phyloP scores from a whole-genome alignment of 805 yeast species.

The Diddensiella santjacobensis region DNA sequence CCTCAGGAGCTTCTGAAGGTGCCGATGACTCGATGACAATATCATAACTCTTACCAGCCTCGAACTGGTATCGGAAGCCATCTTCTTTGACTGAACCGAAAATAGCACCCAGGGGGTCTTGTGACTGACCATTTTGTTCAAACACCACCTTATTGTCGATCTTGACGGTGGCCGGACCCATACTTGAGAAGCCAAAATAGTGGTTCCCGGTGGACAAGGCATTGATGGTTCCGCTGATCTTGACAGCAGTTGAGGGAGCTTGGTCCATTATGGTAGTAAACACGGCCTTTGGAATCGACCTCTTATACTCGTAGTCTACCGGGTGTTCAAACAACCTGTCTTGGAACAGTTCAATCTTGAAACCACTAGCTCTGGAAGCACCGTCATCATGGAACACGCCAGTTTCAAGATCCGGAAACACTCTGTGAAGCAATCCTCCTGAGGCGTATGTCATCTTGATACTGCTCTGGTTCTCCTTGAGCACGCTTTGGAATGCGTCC shows the following conservation, averaged over 20 bases:
- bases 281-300: background rate
- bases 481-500: background rate
- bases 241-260: background rate
- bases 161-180: background rate
- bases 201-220: background rate
- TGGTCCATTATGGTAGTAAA: background rate
- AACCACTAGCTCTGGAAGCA: background rate
- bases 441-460: slow-evolving; percentile 25
- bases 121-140: background rate
- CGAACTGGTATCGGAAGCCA: background rate
- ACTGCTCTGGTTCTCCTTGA: background rate
- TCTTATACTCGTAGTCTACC: background rate
- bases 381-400: background rate
- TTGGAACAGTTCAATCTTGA: background rate
- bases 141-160: background rate
- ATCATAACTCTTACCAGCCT: slow-evolving; percentile 2
- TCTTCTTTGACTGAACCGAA: background rate
- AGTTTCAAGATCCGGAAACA: slow-evolving; percentile 28
- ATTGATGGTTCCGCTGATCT: background rate
- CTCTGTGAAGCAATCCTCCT: slow-evolving; percentile 36
- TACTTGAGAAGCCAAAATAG: background rate
- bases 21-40: background rate
- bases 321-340: background rate
- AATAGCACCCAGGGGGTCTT: background rate
- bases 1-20: background rate